A percentile compares a stretch with the other conserved stretches of the same genome.
Evolutionary conservation across 2,329 filamentous ascomycete genomes (phyloP).

Genomic region (Dothidotthia symphoricarpi): DNA sequence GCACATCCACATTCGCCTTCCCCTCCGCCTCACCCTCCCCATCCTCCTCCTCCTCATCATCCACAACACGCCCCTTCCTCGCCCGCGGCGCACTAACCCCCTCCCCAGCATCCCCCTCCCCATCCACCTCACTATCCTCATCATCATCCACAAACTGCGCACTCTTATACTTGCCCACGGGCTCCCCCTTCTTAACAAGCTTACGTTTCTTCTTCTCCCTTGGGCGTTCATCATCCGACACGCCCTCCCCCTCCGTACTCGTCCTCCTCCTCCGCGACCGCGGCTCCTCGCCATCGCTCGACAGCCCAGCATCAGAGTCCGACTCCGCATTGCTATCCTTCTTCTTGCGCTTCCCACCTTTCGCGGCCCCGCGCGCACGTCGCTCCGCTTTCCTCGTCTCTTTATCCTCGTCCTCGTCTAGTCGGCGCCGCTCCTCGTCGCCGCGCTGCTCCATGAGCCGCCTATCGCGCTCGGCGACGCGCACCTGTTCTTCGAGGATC

Average conservation of each 20-base stretch:
- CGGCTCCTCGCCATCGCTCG: slow-evolving; percentile 40
- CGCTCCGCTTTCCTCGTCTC: slow-evolving; percentile 67
- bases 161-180: slow-evolving; percentile 73
- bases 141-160: slow-evolving; percentile 79
- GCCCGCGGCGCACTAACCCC: slow-evolving; percentile 20
- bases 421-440: slow-evolving; percentile 65
- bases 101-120: slow-evolving; percentile 18
- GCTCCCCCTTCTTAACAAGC: slow-evolving; percentile 54
- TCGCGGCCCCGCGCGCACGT: slow-evolving; percentile 53
- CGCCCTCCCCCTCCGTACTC: slow-evolving; percentile 41
- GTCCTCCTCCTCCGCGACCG: slow-evolving; percentile 38
- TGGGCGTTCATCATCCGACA: slow-evolving; percentile 59
- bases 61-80: slow-evolving; percentile 34
- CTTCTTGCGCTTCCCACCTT: slow-evolving; percentile 58
- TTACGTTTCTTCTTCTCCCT: slow-evolving; percentile 63
- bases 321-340: slow-evolving; percentile 51
- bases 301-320: slow-evolving; percentile 44
- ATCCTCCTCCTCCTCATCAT: slow-evolving; percentile 37
- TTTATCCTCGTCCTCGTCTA: slow-evolving; percentile 67
- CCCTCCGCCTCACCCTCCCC: slow-evolving; percentile 21
- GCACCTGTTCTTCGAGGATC: slow-evolving; percentile 81
- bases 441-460: slow-evolving; percentile 67
- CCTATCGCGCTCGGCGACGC: slow-evolving; percentile 72
- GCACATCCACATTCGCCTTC: slow-evolving; percentile 22
- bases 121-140: slow-evolving; percentile 31